Evolutionary conservation across 2,329 filamentous ascomycete species (phyloP).

Genomic region (Pseudovirgaria hyperparasitica): DNA sequence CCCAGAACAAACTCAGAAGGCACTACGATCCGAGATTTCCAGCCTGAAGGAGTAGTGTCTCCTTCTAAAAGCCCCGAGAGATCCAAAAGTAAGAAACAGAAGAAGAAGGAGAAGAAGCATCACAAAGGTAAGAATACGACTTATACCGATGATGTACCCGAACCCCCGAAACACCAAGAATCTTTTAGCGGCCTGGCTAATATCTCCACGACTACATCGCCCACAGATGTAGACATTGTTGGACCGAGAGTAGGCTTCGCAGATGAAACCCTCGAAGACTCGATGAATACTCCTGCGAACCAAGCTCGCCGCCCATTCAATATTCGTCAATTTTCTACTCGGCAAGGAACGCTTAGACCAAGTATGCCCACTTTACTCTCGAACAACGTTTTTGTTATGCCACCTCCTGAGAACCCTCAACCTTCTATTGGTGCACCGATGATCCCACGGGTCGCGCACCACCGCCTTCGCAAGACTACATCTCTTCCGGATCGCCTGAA

Average conservation of each 20-base stretch:
- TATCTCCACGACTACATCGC: not conserved
- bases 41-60: constrained; percentile 22
- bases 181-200: not conserved
- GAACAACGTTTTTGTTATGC: constrained; percentile 51
- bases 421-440: constrained; percentile 17
- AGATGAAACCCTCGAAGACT: constrained; percentile 19
- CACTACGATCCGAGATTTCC: constrained; percentile 41
- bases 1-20: no score
- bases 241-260: constrained; percentile 26
- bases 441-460: constrained; percentile 15
- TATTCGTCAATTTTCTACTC: constrained; percentile 43
- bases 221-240: constrained; percentile 1
- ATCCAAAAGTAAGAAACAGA: constrained; percentile 31
- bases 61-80: constrained; percentile 22
- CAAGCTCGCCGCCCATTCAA: constrained; percentile 26
- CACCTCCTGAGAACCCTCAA: constrained; percentile 15
- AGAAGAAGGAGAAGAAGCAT: constrained; percentile 32
- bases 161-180: constrained; percentile 3
- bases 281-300: constrained; percentile 11
- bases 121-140: constrained; percentile 14
- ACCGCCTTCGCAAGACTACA: constrained; percentile 20
- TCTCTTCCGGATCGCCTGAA: constrained; percentile 25
- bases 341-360: constrained; percentile 28
- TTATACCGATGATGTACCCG: constrained; percentile 16
- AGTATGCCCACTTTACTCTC: constrained; percentile 53